Evolutionary conservation across 176 grass and related monocot species (phyloP), one percentile per base, ranked within the genome.

Genomic region (Rhipidocladum racemiflorum): DNA sequence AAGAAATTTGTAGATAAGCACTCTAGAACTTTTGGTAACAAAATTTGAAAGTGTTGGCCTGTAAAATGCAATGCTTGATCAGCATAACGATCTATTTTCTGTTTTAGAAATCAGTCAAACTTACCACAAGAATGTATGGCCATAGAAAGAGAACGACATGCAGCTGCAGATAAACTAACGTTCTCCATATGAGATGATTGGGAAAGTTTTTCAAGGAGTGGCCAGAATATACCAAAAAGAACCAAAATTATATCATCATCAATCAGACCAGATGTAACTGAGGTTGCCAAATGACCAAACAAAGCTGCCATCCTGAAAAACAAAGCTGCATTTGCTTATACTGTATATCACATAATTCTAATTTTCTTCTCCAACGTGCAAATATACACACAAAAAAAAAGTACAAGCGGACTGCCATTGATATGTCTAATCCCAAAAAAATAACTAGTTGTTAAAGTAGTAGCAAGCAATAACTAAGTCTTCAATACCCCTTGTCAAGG

Each of bases 171-270:
- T 84, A 98, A 86, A 88, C 72, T 86, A 64, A 77, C 34, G 84
- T 90, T 91, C 76, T 95, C 95, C 92, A 98, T 93, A 81, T 98
- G 92, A 76, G 78, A 71, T 81, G 95, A 95, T 67, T 30, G 77
- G 48, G 88, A 88, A 95, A 98, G 88, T 67, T 86, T 95, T 65
- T 98, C 95, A 81, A 98, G 81, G 46, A 93, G 95, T 56, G 92
- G 95, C 92, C 95, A 98, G 42, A 93, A 86, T 89, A 93, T 77
- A 75, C 88, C 84, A 76, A 98, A 75, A 92, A 97, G 88, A 79
- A 70, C 69, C 45, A 83, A 56, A 89, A 88, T 76, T 78, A 81
- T 93, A 74, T 88, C 92, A 91, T 98, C 91, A 34, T 97, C 94
- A 28, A 89, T 51, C 63, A 87, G 82, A 89, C 82, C 84, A 79